phyloP scores from a whole-genome alignment of 2,329 filamentous ascomycete genomes.

The Botrytis paeoniae region DNA sequence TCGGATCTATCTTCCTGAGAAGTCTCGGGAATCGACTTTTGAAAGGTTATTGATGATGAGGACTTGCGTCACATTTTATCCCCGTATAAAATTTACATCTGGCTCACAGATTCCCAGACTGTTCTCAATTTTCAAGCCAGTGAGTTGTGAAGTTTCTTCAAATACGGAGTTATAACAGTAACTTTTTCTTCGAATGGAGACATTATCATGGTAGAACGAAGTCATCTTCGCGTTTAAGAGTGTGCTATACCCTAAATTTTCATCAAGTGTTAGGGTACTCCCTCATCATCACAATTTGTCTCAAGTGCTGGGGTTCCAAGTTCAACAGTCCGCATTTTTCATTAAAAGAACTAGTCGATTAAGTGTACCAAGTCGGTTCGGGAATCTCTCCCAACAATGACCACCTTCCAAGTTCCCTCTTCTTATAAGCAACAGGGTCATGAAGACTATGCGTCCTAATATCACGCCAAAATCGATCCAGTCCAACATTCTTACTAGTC shows the following conservation, averaged over 20 bases:
- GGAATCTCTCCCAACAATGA: slow-evolving; percentile 51
- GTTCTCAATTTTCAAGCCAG: neutral
- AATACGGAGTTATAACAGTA: neutral
- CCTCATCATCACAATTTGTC: neutral
- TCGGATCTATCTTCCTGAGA: neutral
- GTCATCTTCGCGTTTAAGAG: neutral
- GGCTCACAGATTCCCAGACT: neutral
- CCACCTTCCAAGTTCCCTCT: slow-evolving; percentile 58
- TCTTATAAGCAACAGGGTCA: slow-evolving; percentile 67
- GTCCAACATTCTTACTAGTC: slow-evolving; percentile 54
- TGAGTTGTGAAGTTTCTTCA: neutral
- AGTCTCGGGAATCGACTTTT: neutral
- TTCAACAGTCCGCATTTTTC: neutral
- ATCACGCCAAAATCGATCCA: slow-evolving; percentile 66
- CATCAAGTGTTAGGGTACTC: neutral
- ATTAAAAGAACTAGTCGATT: too few species aligned
- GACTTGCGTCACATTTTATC: neutral
- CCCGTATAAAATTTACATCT: neutral
- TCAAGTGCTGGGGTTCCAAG: neutral
- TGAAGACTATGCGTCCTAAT: slow-evolving; percentile 64
- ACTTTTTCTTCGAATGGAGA: neutral
- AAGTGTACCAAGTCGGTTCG: slow-evolving; percentile 59
- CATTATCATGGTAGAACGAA: neutral
- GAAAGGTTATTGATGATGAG: neutral
- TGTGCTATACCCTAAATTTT: neutral